These are phyloP conservation scores for Plantago ovata DNA, from an alignment of 257 asterid species.

Conservation along the genomic window DNA sequence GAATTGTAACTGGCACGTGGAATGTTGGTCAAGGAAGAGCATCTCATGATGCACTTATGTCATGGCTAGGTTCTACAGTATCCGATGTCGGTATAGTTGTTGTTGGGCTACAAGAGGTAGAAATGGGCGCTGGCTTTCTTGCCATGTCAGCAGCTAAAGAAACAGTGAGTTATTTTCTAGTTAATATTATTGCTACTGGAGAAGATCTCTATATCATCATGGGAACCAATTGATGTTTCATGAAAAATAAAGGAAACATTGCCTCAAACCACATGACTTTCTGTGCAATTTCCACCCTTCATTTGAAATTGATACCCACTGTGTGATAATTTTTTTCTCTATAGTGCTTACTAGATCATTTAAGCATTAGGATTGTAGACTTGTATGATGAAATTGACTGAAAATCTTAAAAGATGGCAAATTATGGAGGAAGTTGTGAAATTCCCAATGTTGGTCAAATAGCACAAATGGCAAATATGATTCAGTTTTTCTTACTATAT, in stretches of 20 bases:
- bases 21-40: slow-evolving; percentile 96
- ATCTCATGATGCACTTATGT: slow-evolving; percentile 74
- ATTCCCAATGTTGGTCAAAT: too few species aligned
- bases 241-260: not conserved
- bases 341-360: too few species aligned
- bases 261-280: not conserved
- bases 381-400: too few species aligned
- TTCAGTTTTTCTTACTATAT: too few species aligned
- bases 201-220: not conserved
- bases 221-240: not conserved
- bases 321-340: too few species aligned
- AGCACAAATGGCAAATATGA: too few species aligned
- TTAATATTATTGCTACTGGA: not conserved
- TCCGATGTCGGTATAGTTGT: slow-evolving; percentile 79
- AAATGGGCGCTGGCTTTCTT: slow-evolving; percentile 99
- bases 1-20: slow-evolving; percentile 86
- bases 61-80: slow-evolving; percentile 79
- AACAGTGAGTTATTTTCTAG: slow-evolving; percentile 52
- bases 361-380: too few species aligned
- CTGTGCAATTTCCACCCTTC: not conserved
- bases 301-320: too few species aligned
- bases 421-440: too few species aligned
- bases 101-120: slow-evolving; percentile 96
- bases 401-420: too few species aligned
- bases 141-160: slow-evolving; percentile 99